These are phyloP conservation scores for Gracilaria gracilis DNA, from an alignment of 23 red algal genomes.

Conservation along the genomic window DNA sequence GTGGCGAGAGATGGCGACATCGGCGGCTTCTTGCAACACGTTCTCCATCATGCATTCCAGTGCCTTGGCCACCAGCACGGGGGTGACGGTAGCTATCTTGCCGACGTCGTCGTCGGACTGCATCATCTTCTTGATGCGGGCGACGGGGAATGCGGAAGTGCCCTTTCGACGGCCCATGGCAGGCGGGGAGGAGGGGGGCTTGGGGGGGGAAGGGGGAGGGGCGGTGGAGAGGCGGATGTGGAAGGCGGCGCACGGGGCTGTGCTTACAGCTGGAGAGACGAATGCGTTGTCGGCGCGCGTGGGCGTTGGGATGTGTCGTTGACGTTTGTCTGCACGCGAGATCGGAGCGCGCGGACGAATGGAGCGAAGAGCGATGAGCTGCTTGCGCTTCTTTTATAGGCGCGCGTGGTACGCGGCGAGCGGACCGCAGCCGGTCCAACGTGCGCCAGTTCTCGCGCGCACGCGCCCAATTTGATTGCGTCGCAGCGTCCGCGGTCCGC, in stretches of 20 bases:
- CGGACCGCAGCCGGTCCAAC: not conserved
- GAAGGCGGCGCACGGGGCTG: not conserved
- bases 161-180: slow-evolving; percentile 79
- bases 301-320: not conserved
- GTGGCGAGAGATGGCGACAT: slow-evolving; percentile 37
- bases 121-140: slow-evolving; percentile 99
- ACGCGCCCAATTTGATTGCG: slow-evolving; percentile 15
- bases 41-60: slow-evolving; percentile 87
- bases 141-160: slow-evolving; percentile 82
- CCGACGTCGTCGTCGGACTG: slow-evolving; percentile 93
- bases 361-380: not conserved
- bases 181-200: not conserved
- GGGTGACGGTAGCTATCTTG: slow-evolving; percentile 88
- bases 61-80: slow-evolving; percentile 88
- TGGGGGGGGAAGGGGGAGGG: not conserved
- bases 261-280: slow-evolving; percentile 5
- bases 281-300: not conserved
- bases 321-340: not conserved
- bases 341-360: not conserved
- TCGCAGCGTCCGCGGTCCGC: not conserved
- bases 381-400: slow-evolving; percentile 14
- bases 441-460: not conserved
- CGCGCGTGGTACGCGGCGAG: not conserved
- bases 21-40: slow-evolving; percentile 72
- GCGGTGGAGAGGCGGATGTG: not conserved